A percentile compares a stretch with the other conserved stretches of the same genome.
These are phyloP conservation scores for Micractinium conductrix DNA, from an alignment of 139 green algal genomes.

Conservation along the genomic window DNA sequence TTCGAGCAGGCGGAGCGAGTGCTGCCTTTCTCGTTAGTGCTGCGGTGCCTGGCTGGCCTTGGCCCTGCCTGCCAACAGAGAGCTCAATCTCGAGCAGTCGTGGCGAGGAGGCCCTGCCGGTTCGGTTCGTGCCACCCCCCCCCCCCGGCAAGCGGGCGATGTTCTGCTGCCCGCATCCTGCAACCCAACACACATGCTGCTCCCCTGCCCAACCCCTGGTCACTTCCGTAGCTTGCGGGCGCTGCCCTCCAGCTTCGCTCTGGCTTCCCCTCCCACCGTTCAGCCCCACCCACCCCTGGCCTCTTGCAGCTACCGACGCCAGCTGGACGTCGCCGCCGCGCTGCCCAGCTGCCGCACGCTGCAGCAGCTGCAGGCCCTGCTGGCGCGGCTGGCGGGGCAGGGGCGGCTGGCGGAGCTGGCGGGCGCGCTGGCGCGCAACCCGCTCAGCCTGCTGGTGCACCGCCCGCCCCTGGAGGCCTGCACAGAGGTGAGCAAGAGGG, in stretches of 20 bases:
- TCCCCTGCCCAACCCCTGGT: no score
- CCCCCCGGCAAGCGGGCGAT: no score
- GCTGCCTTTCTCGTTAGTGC: no score
- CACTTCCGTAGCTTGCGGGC: no score
- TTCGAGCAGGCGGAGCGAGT: neutral
- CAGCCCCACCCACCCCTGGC: neutral
- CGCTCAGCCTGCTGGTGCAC: neutral
- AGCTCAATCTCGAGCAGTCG: no score
- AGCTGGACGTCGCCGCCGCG: neutral
- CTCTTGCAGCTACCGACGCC: neutral
- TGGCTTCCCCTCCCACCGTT: neutral
- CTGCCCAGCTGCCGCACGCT: conserved; percentile 2
- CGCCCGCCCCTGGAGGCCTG: neutral
- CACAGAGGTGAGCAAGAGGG: neutral
- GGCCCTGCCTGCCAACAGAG: no score
- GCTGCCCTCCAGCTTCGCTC: no score
- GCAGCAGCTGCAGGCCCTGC: neutral
- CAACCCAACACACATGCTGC: no score
- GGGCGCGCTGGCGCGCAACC: conserved; percentile 1
- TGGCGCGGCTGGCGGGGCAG: neutral
- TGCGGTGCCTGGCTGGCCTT: no score
- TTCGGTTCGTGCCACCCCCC: no score
- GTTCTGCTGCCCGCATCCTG: no score
- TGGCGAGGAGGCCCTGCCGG: no score
- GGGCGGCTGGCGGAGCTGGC: neutral